Conservation (phyloP, 208 protist genomes). For the Trypanosomatidae sp. region DNA sequence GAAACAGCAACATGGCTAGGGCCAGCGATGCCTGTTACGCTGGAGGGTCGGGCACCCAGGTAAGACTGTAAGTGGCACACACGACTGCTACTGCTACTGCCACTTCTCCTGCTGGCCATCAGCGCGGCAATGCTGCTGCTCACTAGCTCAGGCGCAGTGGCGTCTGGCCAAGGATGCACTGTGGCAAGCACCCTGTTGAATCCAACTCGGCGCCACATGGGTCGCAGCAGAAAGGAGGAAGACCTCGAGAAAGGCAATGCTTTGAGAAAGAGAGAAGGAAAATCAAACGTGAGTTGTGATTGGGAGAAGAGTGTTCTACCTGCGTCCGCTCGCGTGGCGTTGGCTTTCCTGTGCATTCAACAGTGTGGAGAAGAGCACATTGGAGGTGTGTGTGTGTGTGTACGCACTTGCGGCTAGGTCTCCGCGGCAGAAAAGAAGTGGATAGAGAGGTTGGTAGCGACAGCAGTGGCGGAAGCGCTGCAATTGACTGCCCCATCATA, state of each 20-base stretch:
- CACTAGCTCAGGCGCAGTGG: neutral
- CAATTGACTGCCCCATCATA: neutral
- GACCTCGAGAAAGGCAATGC: neutral
- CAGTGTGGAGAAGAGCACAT: neutral
- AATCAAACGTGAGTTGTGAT: neutral
- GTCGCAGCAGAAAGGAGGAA: neutral
- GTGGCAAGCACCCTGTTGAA: neutral
- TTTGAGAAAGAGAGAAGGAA: neutral
- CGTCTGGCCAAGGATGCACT: neutral
- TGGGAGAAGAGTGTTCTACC: neutral
- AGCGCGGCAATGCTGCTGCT: neutral
- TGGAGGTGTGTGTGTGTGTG: neutral
- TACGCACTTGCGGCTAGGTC: neutral
- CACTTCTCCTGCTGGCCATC: neutral
- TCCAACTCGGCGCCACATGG: neutral
- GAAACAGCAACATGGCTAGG: neutral
- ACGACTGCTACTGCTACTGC: neutral
- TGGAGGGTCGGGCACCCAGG: neutral
- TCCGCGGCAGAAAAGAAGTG: neutral
- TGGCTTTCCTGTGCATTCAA: neutral
- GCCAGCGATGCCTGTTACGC: neutral
- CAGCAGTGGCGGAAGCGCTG: neutral
- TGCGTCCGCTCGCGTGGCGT: neutral
- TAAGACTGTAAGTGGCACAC: neutral
- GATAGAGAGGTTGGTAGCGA: neutral